Percentiles rank a stretch among this genome's conserved stretches.
These are phyloP conservation scores for Acrocalymma vagum DNA, from an alignment of 2,329 filamentous ascomycete genomes.

Conservation along the genomic window DNA sequence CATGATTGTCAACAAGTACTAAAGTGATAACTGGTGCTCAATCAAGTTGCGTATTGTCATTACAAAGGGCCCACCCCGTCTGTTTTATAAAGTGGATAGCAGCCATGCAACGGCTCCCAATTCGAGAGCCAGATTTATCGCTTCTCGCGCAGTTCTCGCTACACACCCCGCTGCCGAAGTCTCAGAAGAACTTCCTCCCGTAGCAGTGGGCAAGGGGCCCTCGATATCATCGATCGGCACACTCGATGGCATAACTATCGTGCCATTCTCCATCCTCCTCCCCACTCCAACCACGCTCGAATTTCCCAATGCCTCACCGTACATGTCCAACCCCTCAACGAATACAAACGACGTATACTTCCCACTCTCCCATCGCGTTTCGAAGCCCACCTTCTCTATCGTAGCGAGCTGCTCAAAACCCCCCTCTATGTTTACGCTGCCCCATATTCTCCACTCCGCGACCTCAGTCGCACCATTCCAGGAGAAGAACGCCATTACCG, in stretches of 20 bases:
- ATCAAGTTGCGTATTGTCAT: too few relatives aligned
- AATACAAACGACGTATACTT: slow-evolving; percentile 14
- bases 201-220: too few relatives aligned
- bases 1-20: too few relatives aligned
- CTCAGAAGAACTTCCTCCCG: too few relatives aligned
- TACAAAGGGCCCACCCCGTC: too few relatives aligned
- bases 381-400: slow-evolving; percentile 53
- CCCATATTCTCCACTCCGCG: slow-evolving; percentile 56
- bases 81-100: too few relatives aligned
- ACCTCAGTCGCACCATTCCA: slow-evolving; percentile 29
- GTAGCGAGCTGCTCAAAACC: slow-evolving; percentile 50
- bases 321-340: slow-evolving; percentile 14
- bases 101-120: too few relatives aligned
- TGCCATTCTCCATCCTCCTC: not conserved
- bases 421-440: slow-evolving; percentile 42
- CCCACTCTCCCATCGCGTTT: slow-evolving; percentile 38
- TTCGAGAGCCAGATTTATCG: too few relatives aligned
- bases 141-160: too few relatives aligned
- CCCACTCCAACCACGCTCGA: not conserved
- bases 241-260: not conserved
- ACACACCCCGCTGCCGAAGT: too few relatives aligned
- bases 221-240: not conserved
- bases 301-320: slow-evolving; percentile 8
- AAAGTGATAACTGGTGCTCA: too few relatives aligned
- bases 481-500: slow-evolving; percentile 38